Evolutionary conservation across 306 rosid species (phyloP).

Genomic region (Boehmeria nivea): DNA sequence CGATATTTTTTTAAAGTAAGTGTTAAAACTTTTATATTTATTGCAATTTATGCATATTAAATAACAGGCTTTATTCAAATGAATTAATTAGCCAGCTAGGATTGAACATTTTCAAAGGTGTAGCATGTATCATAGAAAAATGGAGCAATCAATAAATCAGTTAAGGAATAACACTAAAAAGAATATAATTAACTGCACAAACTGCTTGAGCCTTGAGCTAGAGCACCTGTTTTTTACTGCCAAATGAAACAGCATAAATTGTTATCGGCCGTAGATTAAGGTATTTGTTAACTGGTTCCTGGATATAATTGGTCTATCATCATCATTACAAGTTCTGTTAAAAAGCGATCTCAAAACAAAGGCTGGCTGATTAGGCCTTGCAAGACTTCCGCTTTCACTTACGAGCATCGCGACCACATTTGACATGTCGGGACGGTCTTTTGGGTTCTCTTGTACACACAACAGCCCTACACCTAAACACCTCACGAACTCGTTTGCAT

Average conservation of each 20-base stretch:
- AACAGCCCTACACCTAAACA: slow-evolving; percentile 45
- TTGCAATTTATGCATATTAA: too few species aligned
- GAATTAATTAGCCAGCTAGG: too few species aligned
- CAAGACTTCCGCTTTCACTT: slow-evolving; percentile 19
- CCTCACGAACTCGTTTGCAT: slow-evolving; percentile 21
- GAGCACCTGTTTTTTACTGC: too few species aligned
- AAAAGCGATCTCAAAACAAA: slow-evolving; percentile 8
- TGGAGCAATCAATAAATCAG: too few species aligned
- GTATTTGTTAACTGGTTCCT: not conserved
- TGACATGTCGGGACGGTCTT: slow-evolving; percentile 33
- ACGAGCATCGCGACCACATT: slow-evolving; percentile 37
- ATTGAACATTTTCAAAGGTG: too few species aligned
- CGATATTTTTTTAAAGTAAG: too few species aligned
- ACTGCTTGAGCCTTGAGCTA: slow-evolving; percentile 7
- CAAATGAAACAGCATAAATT: not conserved
- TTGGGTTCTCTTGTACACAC: slow-evolving; percentile 40
- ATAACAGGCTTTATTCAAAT: too few species aligned
- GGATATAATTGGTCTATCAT: not conserved
- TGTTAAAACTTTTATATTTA: too few species aligned
- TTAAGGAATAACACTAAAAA: too few species aligned
- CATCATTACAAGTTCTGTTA: not conserved
- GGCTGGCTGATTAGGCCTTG: slow-evolving; percentile 47
- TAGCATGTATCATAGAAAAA: too few species aligned
- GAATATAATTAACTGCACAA: too few species aligned
- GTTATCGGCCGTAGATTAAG: not conserved